These are phyloP conservation scores for Babesia bigemina DNA, from an alignment of 169 alveolate species.

Conservation along the genomic window DNA sequence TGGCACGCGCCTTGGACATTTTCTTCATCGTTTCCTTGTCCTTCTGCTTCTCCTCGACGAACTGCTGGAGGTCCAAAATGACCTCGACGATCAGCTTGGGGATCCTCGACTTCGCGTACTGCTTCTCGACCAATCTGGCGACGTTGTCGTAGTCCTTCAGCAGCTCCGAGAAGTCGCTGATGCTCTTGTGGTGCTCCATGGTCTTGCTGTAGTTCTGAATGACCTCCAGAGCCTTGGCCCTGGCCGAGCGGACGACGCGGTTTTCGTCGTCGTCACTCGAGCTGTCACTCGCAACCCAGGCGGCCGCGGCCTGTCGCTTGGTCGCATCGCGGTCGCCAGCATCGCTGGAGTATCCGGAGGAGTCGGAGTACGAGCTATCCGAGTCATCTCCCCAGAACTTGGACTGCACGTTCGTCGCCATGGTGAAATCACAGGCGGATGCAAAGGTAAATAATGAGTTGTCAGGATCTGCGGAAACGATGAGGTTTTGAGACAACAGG, in stretches of 20 bases:
- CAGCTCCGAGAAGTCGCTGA: slow-evolving; percentile 75
- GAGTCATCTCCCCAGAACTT: slow-evolving; percentile 88
- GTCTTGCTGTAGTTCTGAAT: slow-evolving; percentile 71
- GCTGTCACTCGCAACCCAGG: slow-evolving; percentile 80
- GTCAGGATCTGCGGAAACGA: too few species aligned
- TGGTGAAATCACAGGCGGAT: slow-evolving; percentile 9
- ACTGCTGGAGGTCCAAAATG: slow-evolving; percentile 73
- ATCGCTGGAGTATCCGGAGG: slow-evolving; percentile 74
- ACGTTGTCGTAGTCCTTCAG: slow-evolving; percentile 81
- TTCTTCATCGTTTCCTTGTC: slow-evolving; percentile 77
- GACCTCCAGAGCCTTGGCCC: slow-evolving; percentile 81
- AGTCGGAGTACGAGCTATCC: slow-evolving; percentile 69
- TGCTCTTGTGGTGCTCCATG: slow-evolving; percentile 75
- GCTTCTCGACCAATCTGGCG: slow-evolving; percentile 78
- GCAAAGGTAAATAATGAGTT: background rate
- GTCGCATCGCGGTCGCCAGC: slow-evolving; percentile 57
- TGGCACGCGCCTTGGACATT: slow-evolving; percentile 81
- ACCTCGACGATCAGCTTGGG: slow-evolving; percentile 75
- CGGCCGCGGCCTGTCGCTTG: slow-evolving; percentile 70
- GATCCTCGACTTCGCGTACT: slow-evolving; percentile 61
- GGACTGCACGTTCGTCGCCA: slow-evolving; percentile 76
- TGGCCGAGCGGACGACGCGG: slow-evolving; percentile 81
- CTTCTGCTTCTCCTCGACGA: slow-evolving; percentile 77
- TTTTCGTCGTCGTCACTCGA: slow-evolving; percentile 82
- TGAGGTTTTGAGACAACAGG: too few species aligned